These are phyloP conservation scores for Trichoderma asperelloides DNA, from an alignment of 495 filamentous ascomycete species.

Conservation along the genomic window DNA sequence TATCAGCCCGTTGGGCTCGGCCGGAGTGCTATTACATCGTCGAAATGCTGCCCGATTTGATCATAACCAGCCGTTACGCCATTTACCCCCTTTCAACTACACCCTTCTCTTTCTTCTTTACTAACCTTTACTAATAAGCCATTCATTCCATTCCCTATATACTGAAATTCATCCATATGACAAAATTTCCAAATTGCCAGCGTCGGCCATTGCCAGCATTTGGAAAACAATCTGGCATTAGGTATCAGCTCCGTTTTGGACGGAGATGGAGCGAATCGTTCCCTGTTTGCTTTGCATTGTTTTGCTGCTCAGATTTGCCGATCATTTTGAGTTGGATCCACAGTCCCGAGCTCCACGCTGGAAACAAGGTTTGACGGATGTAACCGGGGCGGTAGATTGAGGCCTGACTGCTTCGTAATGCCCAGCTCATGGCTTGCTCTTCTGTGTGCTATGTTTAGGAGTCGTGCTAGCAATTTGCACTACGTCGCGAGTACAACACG, in stretches of 20 bases:
- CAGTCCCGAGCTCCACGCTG: neutral
- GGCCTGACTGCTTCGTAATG: neutral
- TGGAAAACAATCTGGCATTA: neutral
- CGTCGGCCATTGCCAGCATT: neutral
- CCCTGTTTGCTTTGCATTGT: neutral
- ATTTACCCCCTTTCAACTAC: neutral
- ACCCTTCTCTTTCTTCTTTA: neutral
- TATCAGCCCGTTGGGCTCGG: neutral
- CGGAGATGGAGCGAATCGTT: neutral
- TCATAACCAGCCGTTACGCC: neutral
- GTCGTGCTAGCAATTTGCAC: neutral
- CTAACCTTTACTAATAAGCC: too few relatives aligned
- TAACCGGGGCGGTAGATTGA: neutral
- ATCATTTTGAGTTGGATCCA: neutral
- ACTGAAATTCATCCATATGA: too few relatives aligned
- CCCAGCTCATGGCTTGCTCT: neutral
- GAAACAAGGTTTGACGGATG: neutral
- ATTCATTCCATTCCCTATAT: too few relatives aligned
- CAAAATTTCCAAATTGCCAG: too few relatives aligned
- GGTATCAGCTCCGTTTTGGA: neutral
- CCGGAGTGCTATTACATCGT: neutral
- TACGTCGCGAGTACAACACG: neutral
- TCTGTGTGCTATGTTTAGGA: neutral
- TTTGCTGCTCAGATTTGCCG: neutral
- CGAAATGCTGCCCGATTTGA: neutral